These are phyloP conservation scores for Paecilomyces formosus DNA, from an alignment of 2,329 filamentous ascomycete genomes.

Conservation along the genomic window DNA sequence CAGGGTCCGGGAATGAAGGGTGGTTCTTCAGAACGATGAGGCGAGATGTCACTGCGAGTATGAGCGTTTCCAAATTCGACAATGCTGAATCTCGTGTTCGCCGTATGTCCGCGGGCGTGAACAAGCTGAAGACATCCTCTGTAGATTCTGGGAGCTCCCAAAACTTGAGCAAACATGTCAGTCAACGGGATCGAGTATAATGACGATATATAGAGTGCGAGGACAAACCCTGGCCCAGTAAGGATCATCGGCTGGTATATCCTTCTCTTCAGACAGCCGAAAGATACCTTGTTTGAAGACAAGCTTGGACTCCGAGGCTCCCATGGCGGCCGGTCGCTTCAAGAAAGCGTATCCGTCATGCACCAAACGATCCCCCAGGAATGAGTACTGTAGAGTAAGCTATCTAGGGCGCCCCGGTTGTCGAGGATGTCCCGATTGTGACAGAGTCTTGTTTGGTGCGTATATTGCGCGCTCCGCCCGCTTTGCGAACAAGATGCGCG, in stretches of 20 bases:
- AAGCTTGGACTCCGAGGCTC: slow-evolving; percentile 96
- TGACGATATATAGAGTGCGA: not conserved
- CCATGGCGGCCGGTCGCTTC: slow-evolving; percentile 54
- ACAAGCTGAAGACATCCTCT: slow-evolving; percentile 95
- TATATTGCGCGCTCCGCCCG: not conserved
- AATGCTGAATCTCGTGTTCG: slow-evolving; percentile 77
- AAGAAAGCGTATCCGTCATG: slow-evolving; percentile 8
- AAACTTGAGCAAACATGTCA: slow-evolving; percentile 53
- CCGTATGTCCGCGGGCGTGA: slow-evolving; percentile 80
- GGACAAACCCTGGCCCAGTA: slow-evolving; percentile 79
- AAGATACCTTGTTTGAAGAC: slow-evolving; percentile 99
- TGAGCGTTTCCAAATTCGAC: slow-evolving; percentile 82
- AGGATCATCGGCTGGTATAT: slow-evolving; percentile 77
- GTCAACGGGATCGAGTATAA: slow-evolving; percentile 1
- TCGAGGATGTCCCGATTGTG: not conserved
- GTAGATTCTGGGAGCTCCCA: slow-evolving; percentile 95
- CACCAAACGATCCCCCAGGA: not conserved
- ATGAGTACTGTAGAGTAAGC: not conserved
- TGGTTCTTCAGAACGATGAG: slow-evolving; percentile 78
- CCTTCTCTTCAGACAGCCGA: slow-evolving; percentile 81
- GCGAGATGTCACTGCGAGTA: slow-evolving; percentile 75
- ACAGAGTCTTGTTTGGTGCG: not conserved
- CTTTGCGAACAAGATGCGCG: not conserved
- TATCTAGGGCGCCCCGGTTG: not conserved
- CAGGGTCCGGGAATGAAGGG: slow-evolving; percentile 80